Conservation (phyloP, 1,139 yeast genomes). For the Petasospora fabianii region DNA sequence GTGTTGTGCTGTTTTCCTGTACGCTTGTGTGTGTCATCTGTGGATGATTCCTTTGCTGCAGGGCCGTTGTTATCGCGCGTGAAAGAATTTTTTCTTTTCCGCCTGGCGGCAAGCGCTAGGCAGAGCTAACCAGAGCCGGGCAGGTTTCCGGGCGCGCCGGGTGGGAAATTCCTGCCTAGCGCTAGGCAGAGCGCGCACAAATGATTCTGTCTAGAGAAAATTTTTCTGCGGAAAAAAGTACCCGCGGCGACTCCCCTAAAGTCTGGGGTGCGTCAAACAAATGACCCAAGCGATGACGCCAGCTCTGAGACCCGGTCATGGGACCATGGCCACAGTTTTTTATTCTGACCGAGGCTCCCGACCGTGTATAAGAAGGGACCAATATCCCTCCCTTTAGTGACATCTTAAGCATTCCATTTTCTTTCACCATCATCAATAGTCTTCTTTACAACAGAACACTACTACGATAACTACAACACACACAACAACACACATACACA, state of each 20-base stretch:
- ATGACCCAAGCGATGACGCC: conserved; percentile 1
- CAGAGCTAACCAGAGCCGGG: not conserved
- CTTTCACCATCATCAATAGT: not conserved
- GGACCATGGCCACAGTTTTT: no score
- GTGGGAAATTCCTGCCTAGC: not conserved
- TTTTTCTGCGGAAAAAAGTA: not conserved
- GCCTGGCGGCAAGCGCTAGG: not conserved
- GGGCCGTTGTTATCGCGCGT: not conserved
- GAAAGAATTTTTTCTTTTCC: not conserved
- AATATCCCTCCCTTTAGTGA: not conserved
- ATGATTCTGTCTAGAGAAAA: not conserved
- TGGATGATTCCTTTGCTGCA: not conserved
- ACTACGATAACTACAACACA: conserved; percentile 4
- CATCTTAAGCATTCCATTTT: not conserved
- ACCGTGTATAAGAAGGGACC: not conserved
- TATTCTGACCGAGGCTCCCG: no score
- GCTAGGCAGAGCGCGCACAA: not conserved
- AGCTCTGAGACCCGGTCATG: no score
- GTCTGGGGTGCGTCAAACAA: conserved; percentile 2
- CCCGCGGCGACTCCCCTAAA: not conserved
- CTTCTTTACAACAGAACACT: conserved; percentile 3
- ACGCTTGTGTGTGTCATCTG: not conserved
- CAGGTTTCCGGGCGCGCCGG: not conserved
- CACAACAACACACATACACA: not conserved
- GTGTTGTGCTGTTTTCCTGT: not conserved